Percentiles rank a stretch among this genome's conserved stretches.
Conservation (phyloP, 2,329 filamentous ascomycete species). For the Fusarium napiforme region DNA sequence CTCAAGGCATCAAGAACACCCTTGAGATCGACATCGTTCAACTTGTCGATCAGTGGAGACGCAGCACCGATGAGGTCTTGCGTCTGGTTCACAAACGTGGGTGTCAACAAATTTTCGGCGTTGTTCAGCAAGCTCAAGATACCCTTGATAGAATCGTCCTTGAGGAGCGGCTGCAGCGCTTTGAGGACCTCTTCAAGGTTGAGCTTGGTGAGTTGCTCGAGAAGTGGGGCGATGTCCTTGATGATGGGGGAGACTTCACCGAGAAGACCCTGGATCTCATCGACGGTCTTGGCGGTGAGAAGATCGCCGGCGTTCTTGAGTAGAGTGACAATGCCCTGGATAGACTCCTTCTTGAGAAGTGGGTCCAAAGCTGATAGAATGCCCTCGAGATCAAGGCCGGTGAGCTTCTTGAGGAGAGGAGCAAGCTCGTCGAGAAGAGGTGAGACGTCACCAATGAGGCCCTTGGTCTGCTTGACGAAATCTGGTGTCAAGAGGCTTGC, state of each 20-base stretch:
- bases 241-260: constrained; percentile 48
- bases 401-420: constrained; percentile 48
- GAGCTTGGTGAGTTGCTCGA: constrained; percentile 46
- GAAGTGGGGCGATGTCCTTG: constrained; percentile 33
- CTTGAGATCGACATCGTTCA: constrained; percentile 19
- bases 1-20: constrained; percentile 13
- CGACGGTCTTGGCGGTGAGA: constrained; percentile 35
- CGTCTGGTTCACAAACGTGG: constrained; percentile 38
- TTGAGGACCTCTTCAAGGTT: constrained; percentile 49
- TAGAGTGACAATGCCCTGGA: constrained; percentile 41
- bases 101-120: constrained; percentile 44
- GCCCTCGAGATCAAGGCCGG: constrained; percentile 47
- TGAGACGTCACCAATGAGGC: constrained; percentile 43
- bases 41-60: constrained; percentile 15
- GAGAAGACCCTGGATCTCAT: constrained; percentile 49
- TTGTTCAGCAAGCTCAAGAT: constrained; percentile 47
- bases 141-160: constrained; percentile 29
- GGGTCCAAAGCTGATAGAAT: constrained; percentile 46
- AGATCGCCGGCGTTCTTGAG: constrained; percentile 42
- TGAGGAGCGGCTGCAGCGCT: constrained; percentile 51
- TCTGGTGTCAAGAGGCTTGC: constrained; percentile 49
- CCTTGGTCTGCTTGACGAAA: constrained; percentile 39
- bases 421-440: constrained; percentile 47
- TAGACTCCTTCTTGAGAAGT: constrained; percentile 43
- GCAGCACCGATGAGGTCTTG: constrained; percentile 32